Evolutionary conservation across 2,329 filamentous ascomycete genomes (phyloP).

Genomic region (Pezicula radicicola): DNA sequence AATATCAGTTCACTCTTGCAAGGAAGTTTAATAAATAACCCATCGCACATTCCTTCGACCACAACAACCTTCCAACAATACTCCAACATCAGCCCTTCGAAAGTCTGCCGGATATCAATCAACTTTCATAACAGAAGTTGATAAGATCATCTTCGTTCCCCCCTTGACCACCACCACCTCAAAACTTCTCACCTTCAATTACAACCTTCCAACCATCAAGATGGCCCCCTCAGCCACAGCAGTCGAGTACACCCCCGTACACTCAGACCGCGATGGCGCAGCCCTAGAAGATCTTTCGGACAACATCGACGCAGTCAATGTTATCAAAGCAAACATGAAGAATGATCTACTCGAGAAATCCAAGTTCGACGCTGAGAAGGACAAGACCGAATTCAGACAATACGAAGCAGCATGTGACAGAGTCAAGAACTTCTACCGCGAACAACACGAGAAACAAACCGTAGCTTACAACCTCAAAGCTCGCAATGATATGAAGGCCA

Average conservation of each 20-base stretch:
- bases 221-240: slow-evolving; percentile 24
- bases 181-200: background rate
- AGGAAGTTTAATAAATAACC: too few relatives aligned
- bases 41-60: too few relatives aligned
- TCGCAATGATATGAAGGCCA: slow-evolving; percentile 66
- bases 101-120: background rate
- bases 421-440: slow-evolving; percentile 83
- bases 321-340: slow-evolving; percentile 39
- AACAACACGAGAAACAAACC: slow-evolving; percentile 69
- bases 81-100: background rate
- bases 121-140: background rate
- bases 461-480: slow-evolving; percentile 82
- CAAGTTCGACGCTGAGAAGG: slow-evolving; percentile 70
- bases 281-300: slow-evolving; percentile 42
- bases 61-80: too few relatives aligned
- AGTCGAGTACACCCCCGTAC: background rate
- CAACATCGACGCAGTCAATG: slow-evolving; percentile 53
- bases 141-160: background rate
- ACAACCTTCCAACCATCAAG: background rate
- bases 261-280: slow-evolving; percentile 16
- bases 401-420: slow-evolving; percentile 81
- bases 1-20: too few relatives aligned
- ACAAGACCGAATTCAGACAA: slow-evolving; percentile 78
- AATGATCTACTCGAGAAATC: slow-evolving; percentile 51
- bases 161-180: background rate